These are phyloP conservation scores for Hansenula sp. DNA, from an alignment of 1,139 yeast genomes.

Conservation along the genomic window DNA sequence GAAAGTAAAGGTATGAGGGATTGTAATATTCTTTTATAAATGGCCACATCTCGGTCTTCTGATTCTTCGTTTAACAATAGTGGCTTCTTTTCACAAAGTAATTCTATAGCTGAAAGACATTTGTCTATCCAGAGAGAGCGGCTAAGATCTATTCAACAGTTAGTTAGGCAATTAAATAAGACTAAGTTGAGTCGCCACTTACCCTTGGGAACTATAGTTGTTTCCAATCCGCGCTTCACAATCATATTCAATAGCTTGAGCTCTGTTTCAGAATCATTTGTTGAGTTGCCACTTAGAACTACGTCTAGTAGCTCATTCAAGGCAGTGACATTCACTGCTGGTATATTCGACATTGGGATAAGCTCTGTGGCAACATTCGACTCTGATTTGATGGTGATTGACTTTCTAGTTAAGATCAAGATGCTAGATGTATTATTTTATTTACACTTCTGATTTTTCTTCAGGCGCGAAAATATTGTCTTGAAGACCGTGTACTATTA, in stretches of 20 bases:
- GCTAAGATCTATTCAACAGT: not conserved
- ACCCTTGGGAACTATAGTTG: slow-evolving; percentile 3
- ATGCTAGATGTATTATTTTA: too few relatives aligned
- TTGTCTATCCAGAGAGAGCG: slow-evolving; percentile 12
- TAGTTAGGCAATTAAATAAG: not conserved
- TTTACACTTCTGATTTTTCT: too few relatives aligned
- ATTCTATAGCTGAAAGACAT: slow-evolving; percentile 18
- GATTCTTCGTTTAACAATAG: slow-evolving; percentile 13
- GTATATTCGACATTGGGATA: not conserved
- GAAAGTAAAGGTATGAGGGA: slow-evolving; percentile 16
- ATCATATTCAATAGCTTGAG: slow-evolving; percentile 7
- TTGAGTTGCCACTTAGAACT: slow-evolving; percentile 1
- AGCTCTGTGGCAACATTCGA: not conserved
- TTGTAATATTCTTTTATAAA: slow-evolving; percentile 18
- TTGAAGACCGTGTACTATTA: too few relatives aligned
- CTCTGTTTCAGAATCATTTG: slow-evolving; percentile 4
- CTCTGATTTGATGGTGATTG: too few relatives aligned
- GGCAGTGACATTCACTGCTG: slow-evolving; percentile 2
- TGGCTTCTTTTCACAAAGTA: slow-evolving; percentile 17
- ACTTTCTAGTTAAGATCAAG: too few relatives aligned
- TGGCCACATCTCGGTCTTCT: slow-evolving; percentile 2
- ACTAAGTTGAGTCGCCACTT: not conserved
- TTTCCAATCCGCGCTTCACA: slow-evolving; percentile 10
- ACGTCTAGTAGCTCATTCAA: slow-evolving; percentile 8
- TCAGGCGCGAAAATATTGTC: too few relatives aligned